phyloP scores from a whole-genome alignment of 371 early-diverging fungal species.

The Dinochytrium kinnereticum region DNA sequence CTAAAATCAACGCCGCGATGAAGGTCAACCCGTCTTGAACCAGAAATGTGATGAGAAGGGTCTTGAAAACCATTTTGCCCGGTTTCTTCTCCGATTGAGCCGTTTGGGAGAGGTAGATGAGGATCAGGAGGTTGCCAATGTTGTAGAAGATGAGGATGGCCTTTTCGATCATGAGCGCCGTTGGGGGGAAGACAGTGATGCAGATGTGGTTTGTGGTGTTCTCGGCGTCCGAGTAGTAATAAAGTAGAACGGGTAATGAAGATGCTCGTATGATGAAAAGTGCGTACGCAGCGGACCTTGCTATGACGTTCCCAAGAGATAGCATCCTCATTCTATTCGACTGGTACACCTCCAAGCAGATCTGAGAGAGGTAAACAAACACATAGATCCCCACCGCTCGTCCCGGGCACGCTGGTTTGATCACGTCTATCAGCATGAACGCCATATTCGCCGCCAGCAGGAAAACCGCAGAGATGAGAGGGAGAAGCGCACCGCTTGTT shows the following conservation, averaged over 20 bases:
- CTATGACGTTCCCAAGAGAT: background rate
- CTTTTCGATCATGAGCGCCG: conserved; percentile 16
- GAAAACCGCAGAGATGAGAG: background rate
- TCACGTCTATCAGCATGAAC: background rate
- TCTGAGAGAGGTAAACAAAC: background rate
- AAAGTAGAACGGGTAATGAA: conserved; percentile 1
- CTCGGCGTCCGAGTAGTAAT: conserved; percentile 11
- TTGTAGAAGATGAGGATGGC: conserved; percentile 21
- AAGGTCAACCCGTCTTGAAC: conserved; percentile 1
- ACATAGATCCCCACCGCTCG: background rate
- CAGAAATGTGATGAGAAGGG: background rate
- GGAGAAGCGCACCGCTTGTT: background rate
- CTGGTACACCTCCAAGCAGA: conserved; percentile 9
- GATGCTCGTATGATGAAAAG: conserved; percentile 9
- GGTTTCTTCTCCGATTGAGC: too few species aligned
- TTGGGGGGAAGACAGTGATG: conserved; percentile 11
- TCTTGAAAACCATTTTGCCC: background rate
- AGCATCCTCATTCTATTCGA: conserved; percentile 1
- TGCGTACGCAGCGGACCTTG: background rate
- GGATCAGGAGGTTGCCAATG: conserved; percentile 16
- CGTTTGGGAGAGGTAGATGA: conserved; percentile 1
- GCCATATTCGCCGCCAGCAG: background rate
- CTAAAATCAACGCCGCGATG: background rate
- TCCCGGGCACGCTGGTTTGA: background rate
- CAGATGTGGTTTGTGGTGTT: conserved; percentile 10